Evolutionary conservation across 257 asterid genomes (phyloP), one percentile per base, ranked within the genome.

Genomic region (Nicotiana knightiana): DNA sequence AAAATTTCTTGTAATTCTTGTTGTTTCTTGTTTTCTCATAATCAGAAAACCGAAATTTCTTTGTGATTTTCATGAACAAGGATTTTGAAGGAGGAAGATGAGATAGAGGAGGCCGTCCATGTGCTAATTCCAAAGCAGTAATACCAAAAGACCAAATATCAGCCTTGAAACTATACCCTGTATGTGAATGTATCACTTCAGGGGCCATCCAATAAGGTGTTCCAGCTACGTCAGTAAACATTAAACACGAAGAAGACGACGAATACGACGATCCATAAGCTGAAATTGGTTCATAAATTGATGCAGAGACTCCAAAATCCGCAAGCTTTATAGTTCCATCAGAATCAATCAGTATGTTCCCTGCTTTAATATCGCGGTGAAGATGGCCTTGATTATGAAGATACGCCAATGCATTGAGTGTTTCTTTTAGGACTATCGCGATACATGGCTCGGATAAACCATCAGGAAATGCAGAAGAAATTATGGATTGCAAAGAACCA

Each of bases 121-220:
- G 96, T 11, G 98, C 98, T 81, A 94, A 83, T 82, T 94, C 98
- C 79, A 93, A 33, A 0, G 98, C 97, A 8, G 98, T 93, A 1
- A 94, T 94, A 15, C 97, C 98, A 58, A 94, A 94, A 33, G 98
- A 93, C 98, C 97, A 94, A 9, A 94, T 93, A 84, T 94, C 97
- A 8, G 98, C 98, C 88, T 93, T 94, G 37, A 86, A 90, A 78
- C 97, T 86, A 11, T 94, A 94, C 53, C 96, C 98, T 0, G 89
- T 90, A 81, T 89, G 96, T 0, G 97, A 94, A 62, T 90, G 94
- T 65, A 93, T 91, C 82, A 94, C 97, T 84, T 94, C 97, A 0
- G 97, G 97, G 2, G 97, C 97, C 98, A 94, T 94, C 97, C 96
- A 93, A 32, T 92, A 94, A 0, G 98, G 98, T 1, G 97, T 94